phyloP scores from a whole-genome alignment of 108 stramenopile species.

The Pseudonitzschia pungens region DNA sequence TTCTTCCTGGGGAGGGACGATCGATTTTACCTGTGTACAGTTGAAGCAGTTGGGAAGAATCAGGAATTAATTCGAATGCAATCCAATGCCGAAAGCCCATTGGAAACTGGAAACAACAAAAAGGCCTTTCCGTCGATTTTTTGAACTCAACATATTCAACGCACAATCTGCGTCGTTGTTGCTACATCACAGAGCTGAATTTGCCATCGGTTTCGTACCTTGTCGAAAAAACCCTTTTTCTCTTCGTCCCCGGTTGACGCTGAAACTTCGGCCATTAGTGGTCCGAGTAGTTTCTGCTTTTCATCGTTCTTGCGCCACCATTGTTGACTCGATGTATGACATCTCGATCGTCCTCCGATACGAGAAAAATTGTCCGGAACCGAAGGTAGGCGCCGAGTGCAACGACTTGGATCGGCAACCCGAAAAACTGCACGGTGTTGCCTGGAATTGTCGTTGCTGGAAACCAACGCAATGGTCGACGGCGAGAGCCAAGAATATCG shows the following conservation, averaged over 20 bases:
- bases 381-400: conserved; percentile 1
- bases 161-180: too few relatives aligned
- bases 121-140: too few relatives aligned
- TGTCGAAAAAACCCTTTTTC: conserved; percentile 6
- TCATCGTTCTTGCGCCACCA: conserved; percentile 7
- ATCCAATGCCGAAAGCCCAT: too few relatives aligned
- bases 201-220: neutral
- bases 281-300: neutral
- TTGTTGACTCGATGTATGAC: neutral
- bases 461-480: conserved; percentile 1
- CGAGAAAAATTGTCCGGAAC: neutral
- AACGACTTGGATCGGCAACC: conserved; percentile 9
- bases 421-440: neutral
- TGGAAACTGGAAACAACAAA: too few relatives aligned
- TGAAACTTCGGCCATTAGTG: neutral
- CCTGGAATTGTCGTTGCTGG: conserved; percentile 2
- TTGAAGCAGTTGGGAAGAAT: neutral
- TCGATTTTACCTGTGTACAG: conserved; percentile 48
- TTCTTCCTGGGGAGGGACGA: conserved; percentile 76
- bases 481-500: neutral
- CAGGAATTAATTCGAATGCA: neutral
- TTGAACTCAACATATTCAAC: too few relatives aligned
- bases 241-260: neutral
- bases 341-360: neutral
- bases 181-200: too few relatives aligned